Evolutionary conservation across 2,329 filamentous ascomycete species (phyloP), one percentile per base, ranked within the genome.

Genomic region (Colletotrichum sp.): DNA sequence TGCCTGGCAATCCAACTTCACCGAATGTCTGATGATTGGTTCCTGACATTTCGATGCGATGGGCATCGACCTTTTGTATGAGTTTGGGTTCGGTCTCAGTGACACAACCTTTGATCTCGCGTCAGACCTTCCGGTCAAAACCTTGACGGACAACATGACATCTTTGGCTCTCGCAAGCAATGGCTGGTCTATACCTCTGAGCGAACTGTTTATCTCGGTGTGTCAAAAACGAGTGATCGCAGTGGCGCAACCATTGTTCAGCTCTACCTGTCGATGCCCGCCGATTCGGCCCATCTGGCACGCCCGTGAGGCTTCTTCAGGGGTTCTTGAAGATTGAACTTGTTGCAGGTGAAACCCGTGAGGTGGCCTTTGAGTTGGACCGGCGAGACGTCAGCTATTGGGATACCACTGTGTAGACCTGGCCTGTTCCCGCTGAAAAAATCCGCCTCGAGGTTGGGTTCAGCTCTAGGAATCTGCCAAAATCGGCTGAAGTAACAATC

Each of bases 21-120:
- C 84, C 0, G 89, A 91, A 63, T 88, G 89, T 1, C 78, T 90
- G 1, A 89, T 89, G 77, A 86, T 91, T 74, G 89, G 91, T 79
- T 91, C 91, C 79, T 85, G 88, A 28, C 86, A 89, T 79, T 89
- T 90, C 76, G 82, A 89, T 56, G 86, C 86, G 52, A 83, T 85
- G 12, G 84, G 84, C 18, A 87, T 90, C 77, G 87, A 83, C 7
- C 87, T 89, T 0, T 85, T 88, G 9, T 91, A 88, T 76, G 87
- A 87, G 32, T 95, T 95, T 79, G 93, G 93, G 4, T 90, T 92
- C 78, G 93, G 93, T 7, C 84, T 94, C 4, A 92, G 91, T 5
- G 94, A 94, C 80, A 94, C 92, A 6, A 90, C 85, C 0, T 94
- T 94, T 82, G 79, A 82, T 2, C 88, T 90, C 78, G 80, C 79